These are phyloP conservation scores for Grosmannia serpens DNA, from an alignment of 2,329 filamentous ascomycete genomes.

Conservation along the genomic window DNA sequence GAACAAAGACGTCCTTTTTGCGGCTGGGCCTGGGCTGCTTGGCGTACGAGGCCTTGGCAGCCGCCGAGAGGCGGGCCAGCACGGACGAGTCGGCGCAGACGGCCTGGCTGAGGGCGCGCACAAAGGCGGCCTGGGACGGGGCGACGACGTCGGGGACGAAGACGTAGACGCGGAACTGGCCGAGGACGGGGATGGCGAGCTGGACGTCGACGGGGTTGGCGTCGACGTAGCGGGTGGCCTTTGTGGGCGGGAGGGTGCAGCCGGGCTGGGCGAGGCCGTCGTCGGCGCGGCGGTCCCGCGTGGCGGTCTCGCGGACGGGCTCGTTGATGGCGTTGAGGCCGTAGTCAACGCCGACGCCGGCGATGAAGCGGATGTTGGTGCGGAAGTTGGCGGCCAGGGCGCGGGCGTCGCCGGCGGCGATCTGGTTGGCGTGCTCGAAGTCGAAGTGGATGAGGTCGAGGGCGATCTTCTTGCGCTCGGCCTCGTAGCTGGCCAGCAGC, in stretches of 20 bases:
- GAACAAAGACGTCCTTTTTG: constrained; percentile 51
- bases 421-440: constrained; percentile 28
- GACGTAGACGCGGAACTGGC: constrained; percentile 69
- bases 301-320: constrained; percentile 28
- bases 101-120: constrained; percentile 45
- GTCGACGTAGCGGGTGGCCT: constrained; percentile 63
- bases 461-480: constrained; percentile 50
- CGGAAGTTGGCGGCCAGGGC: constrained; percentile 52
- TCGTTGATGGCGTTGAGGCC: constrained; percentile 37
- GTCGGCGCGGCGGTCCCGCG: constrained; percentile 19
- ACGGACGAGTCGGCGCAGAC: constrained; percentile 39
- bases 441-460: constrained; percentile 49
- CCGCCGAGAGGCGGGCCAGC: constrained; percentile 44
- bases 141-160: constrained; percentile 50
- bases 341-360: constrained; percentile 52
- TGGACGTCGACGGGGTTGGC: constrained; percentile 68
- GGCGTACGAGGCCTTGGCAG: constrained; percentile 49
- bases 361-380: constrained; percentile 55
- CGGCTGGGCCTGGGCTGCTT: constrained; percentile 42
- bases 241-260: constrained; percentile 51
- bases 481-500: constrained; percentile 48
- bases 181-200: constrained; percentile 63
- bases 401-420: constrained; percentile 42
- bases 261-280: constrained; percentile 32
- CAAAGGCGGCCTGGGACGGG: constrained; percentile 35